Evolutionary conservation across 106 monocot genomes (phyloP).

Genomic region (Triglochin maritima): DNA sequence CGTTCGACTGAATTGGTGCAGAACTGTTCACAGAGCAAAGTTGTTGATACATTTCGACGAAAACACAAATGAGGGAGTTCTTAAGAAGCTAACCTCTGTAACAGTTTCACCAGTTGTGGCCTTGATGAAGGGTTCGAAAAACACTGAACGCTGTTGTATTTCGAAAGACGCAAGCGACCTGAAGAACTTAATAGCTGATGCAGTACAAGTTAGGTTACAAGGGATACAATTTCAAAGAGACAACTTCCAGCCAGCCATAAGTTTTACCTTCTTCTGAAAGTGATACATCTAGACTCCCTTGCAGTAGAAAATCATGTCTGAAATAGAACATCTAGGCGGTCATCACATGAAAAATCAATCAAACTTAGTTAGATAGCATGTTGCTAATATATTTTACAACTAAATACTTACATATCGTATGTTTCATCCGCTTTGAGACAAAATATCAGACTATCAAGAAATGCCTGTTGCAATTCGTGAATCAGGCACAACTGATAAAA

Average conservation of each 20-base stretch:
- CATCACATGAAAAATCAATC: too few species aligned
- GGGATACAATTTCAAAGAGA: background rate
- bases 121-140: slow-evolving; percentile 66
- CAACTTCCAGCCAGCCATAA: background rate
- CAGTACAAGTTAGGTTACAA: slow-evolving; percentile 1
- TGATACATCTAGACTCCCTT: background rate
- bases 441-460: too few species aligned
- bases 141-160: slow-evolving; percentile 47
- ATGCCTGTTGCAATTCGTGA: too few species aligned
- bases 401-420: too few species aligned
- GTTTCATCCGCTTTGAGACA: too few species aligned
- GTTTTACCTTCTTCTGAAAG: background rate
- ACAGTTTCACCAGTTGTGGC: slow-evolving; percentile 33
- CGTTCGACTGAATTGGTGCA: slow-evolving; percentile 78
- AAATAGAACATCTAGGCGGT: too few species aligned
- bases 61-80: background rate
- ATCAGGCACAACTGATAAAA: too few species aligned
- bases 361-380: too few species aligned
- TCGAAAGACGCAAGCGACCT: slow-evolving; percentile 75
- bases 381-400: too few species aligned
- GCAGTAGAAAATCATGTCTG: too few species aligned
- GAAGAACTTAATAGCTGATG: slow-evolving; percentile 69
- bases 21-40: slow-evolving; percentile 31
- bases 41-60: background rate
- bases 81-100: slow-evolving; percentile 34